These are phyloP conservation scores for Linaria vulgaris DNA, from an alignment of 257 asterid species.

Conservation along the genomic window DNA sequence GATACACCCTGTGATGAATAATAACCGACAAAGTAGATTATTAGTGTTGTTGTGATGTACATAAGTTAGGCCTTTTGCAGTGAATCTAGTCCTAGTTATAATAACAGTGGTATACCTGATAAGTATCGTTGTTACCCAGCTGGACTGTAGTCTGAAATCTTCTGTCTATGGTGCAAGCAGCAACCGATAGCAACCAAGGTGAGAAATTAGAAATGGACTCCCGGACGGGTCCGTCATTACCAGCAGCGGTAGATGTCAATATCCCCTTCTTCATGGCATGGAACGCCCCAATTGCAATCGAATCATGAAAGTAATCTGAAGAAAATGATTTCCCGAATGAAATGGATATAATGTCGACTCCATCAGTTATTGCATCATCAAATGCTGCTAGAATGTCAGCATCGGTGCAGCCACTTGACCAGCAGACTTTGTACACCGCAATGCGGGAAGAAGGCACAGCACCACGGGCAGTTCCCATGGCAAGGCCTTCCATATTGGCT, in stretches of 20 bases:
- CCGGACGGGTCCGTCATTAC: constrained; percentile 37
- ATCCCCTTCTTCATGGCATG: constrained; percentile 50
- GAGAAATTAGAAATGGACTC: constrained; percentile 31
- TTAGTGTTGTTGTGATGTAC: too few relatives aligned
- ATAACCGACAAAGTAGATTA: neutral
- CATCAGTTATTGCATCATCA: constrained; percentile 47
- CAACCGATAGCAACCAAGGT: constrained; percentile 50
- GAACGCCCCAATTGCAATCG: constrained; percentile 42
- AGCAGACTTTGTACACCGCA: constrained; percentile 41
- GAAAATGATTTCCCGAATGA: constrained; percentile 24
- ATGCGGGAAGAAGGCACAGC: constrained; percentile 43
- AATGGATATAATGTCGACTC: constrained; percentile 34
- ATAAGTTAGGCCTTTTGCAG: too few relatives aligned
- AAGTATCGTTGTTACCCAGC: constrained; percentile 30
- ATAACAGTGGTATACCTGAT: constrained; percentile 16
- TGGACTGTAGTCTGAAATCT: constrained; percentile 30
- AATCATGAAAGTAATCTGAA: constrained; percentile 32
- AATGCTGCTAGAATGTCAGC: constrained; percentile 33
- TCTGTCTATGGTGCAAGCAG: constrained; percentile 44
- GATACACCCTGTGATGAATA: constrained; percentile 28
- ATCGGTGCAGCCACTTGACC: constrained; percentile 23
- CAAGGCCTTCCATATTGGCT: constrained; percentile 40
- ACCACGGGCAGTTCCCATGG: constrained; percentile 43
- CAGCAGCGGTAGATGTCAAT: constrained; percentile 37
- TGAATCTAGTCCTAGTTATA: too few relatives aligned